Base-by-base conservation (phyloP, 768 basidiomycete species). In the Suillus paluster region DNA sequence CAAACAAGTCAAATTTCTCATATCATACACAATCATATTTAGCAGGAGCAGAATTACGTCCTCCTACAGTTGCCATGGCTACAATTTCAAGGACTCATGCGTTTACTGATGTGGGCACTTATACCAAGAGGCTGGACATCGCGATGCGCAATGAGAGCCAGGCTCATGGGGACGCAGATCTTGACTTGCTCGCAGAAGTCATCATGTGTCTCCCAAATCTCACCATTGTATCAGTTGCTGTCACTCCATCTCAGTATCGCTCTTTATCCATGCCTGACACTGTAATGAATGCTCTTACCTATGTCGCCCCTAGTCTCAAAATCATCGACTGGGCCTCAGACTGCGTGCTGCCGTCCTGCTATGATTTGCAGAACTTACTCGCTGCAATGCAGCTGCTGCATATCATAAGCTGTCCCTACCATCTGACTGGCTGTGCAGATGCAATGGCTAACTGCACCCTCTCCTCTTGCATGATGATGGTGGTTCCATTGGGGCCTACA, bases 121-220 rank as follows among this genome's bases (percentile, higher is more conserved):
- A 65, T 45, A 69, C 68, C 14, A 55, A 68, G 17, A 67, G 73
- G 41, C 48, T 74, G n/a, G 73, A 75, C 55, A 58, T 74, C 15
- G 67, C 60, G 33, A 62, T 70, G 7, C 70, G 70, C 36, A 68
- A 73, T 36, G 56, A 39, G 4, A 6, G 41, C 5, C 9, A 49
- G 2, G 38, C 55, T 8, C 19, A 41, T 7, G 33, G 48, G 9
- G 45, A 48, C 25, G 34, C 33, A 11, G 67, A 70, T 5, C 55
- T 50, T 2, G 49, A 64, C 1, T 42, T 46, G 15, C 65, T 71
- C 0, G 45, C 66, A 1, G 12, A 60, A 9, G 39, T 69, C 33
- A 64, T 73, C 50, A 25, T 34, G 21, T 55, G 30, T 54, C 63
- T 75, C 60, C 63, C 62, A 3, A 41, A 62, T 55, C 67, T 74